phyloP scores from a whole-genome alignment of 1,139 yeast species.

The Saccharomycopsis hybrid region DNA sequence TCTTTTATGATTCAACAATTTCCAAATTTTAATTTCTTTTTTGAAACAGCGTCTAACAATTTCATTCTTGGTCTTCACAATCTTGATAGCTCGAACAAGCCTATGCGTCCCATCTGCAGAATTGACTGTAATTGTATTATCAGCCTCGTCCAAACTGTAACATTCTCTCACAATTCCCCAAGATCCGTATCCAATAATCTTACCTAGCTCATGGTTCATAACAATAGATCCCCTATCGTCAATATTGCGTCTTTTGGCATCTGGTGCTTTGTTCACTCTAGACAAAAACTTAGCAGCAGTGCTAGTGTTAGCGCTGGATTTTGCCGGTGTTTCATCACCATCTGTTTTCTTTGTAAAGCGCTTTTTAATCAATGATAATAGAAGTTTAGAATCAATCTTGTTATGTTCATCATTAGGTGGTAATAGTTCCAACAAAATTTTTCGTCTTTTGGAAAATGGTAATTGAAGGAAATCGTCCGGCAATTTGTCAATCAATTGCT shows the following conservation, averaged over 20 bases:
- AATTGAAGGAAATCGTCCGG: conserved; percentile 58
- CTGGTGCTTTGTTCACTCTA: conserved; percentile 22
- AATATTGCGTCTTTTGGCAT: conserved; percentile 24
- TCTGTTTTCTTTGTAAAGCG: conserved; percentile 13
- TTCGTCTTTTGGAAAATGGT: conserved; percentile 66
- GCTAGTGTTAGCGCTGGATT: conserved; percentile 34
- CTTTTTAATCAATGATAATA: conserved; percentile 17
- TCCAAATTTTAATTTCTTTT: conserved; percentile 75
- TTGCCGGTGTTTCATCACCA: not conserved
- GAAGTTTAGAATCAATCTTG: conserved; percentile 18
- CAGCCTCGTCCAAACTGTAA: conserved; percentile 27
- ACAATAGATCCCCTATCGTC: conserved; percentile 61
- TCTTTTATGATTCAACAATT: conserved; percentile 53
- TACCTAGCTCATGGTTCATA: conserved; percentile 58
- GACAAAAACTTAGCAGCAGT: conserved; percentile 26
- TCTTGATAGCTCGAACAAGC: conserved; percentile 62
- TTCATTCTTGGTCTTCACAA: conserved; percentile 50
- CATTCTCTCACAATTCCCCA: conserved; percentile 90
- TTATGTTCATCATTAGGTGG: conserved; percentile 30
- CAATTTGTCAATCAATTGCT: conserved; percentile 36
- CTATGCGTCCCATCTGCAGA: conserved; percentile 30
- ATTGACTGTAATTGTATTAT: conserved; percentile 3
- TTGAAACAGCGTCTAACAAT: conserved; percentile 47
- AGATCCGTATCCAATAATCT: conserved; percentile 85
- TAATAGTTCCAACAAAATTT: conserved; percentile 46